These are phyloP conservation scores for Hericium erinaceus DNA, from an alignment of 768 basidiomycete genomes.

Conservation along the genomic window DNA sequence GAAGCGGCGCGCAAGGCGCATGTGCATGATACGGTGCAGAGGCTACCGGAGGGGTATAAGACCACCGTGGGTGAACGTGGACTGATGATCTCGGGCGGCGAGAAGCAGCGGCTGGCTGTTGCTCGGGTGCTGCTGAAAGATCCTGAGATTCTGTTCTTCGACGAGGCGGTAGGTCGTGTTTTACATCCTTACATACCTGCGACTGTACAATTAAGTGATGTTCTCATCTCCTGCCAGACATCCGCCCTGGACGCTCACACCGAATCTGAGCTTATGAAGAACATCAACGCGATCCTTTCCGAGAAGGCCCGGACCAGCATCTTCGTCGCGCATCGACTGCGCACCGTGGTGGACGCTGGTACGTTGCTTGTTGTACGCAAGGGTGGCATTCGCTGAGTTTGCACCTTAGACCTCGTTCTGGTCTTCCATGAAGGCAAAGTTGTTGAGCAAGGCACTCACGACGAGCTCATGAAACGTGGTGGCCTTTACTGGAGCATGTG, in stretches of 20 bases:
- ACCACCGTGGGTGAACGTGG: conserved; percentile 96
- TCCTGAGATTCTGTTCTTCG: conserved; percentile 94
- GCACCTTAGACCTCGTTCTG: conserved; percentile 70
- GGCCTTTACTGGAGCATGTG: conserved; percentile 80
- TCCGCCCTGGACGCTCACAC: conserved; percentile 94
- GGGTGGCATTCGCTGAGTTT: background rate
- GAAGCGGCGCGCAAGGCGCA: conserved; percentile 81
- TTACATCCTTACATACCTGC: background rate
- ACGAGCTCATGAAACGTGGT: conserved; percentile 61
- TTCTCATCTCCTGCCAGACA: conserved; percentile 43
- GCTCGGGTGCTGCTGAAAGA: conserved; percentile 90
- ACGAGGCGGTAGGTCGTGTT: conserved; percentile 73
- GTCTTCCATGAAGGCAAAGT: conserved; percentile 88
- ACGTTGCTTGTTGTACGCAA: conserved; percentile 14
- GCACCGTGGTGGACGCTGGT: conserved; percentile 89
- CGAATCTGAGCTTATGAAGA: conserved; percentile 90
- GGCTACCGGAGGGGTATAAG: conserved; percentile 75
- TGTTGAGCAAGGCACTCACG: conserved; percentile 90
- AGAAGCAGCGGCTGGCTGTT: conserved; percentile 95
- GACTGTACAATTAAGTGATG: background rate
- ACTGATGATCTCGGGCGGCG: conserved; percentile 96
- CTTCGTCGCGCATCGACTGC: conserved; percentile 90
- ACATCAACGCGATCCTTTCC: conserved; percentile 73
- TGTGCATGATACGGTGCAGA: conserved; percentile 71
- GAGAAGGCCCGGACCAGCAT: conserved; percentile 84